Evolutionary conservation across 805 yeast species (phyloP), one percentile per base, ranked within the genome.

Genomic region (Middelhovenomyces tepae): DNA sequence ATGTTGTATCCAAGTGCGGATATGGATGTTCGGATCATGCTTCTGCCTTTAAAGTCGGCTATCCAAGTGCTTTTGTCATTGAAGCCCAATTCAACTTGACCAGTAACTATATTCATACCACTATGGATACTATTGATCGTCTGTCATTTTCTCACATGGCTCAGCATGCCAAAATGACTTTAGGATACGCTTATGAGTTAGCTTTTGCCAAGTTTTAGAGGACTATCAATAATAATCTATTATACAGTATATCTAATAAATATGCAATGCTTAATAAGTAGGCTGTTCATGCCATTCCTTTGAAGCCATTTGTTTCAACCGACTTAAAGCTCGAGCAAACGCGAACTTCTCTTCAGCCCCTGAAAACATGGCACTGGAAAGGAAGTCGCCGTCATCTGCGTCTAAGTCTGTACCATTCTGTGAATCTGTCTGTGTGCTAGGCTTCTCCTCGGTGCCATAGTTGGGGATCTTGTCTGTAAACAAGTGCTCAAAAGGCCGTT

Each of bases 281-380:
- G 26, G 19, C 21, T 25, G 22, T 28, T 49, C 48, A 20, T 48
- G 49, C 98, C 98, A 89, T 33, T 81, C 94, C 16, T 77, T 78
- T 4, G 94, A 80, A 44, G 94, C 78, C 96, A 89, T 89, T 46
- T 89, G 97, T 27, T 87, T 71, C 44, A 91, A 65, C 53, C 98
- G 74, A 47, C 91, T 78, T 38, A 89, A 64, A 0, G 97, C 96
- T 52, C 98, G 71, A 0, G 95, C 95, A 65, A 89, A 89, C 14
- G 98, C 98, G 62, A 89, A 91, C 55, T 79, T 73, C 60, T 89
- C 98, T 57, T 89, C 98, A 57, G 86, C 97, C 25, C 91, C 70
- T 4, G 82, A 83, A 61, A 91, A 89, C 40, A 55, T 34, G 16
- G 49, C 38, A 9, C 36, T 34, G 17, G 44, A 34, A 13, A 53